Evolutionary conservation across 495 filamentous ascomycete genomes (phyloP), one percentile per base, ranked within the genome.

Genomic region (Beverwykella pulmonaria): DNA sequence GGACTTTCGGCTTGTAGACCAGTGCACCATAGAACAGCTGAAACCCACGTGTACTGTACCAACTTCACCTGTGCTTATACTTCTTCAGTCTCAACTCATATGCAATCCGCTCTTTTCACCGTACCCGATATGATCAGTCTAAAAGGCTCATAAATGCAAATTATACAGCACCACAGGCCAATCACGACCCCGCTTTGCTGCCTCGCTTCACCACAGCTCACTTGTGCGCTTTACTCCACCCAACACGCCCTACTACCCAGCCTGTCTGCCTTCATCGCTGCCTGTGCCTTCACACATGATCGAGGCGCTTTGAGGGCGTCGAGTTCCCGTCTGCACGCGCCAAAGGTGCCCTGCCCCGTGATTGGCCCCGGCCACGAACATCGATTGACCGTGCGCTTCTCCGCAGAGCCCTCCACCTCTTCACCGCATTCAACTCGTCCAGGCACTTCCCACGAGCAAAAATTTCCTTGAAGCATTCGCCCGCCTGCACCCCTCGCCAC

Each of bases 301-400:
- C 36, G 39, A 48, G 34, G 44, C 22, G 49, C 34, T 26, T 57
- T 41, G 27, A n/a, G n/a, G 36, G 59, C 44, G 29, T 53, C 46
- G 59, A 41, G 23, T 32, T 64, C 36, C 58, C 39, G 32, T 14
- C 39, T 44, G 15, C 62, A 59, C 62, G 62, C 62, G 46, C 46
- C n/a, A 48, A 34, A 36, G 44, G 41, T 65, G 54, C 62, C 62
- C 30, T n/a, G n/a, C 59, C 62, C 26, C 62, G 62, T 65, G 62
- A 65, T 53, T 65, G 62, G 52, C 39, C 44, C 20, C 48, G 22
- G 3, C 48, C 7, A 23, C 36, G 56, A 59, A 59, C 39, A 49
- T 47, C 56, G 60, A 19, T 63, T 63, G 22, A 46, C 32, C 50
- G 25, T 30, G 19, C 14, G 46, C 59, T 10, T 46, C 60, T 63